A percentile compares a stretch with the other conserved stretches of the same genome.
These are phyloP conservation scores for Pseudoturritis turrita DNA, from an alignment of 345 rosid species.

Conservation along the genomic window DNA sequence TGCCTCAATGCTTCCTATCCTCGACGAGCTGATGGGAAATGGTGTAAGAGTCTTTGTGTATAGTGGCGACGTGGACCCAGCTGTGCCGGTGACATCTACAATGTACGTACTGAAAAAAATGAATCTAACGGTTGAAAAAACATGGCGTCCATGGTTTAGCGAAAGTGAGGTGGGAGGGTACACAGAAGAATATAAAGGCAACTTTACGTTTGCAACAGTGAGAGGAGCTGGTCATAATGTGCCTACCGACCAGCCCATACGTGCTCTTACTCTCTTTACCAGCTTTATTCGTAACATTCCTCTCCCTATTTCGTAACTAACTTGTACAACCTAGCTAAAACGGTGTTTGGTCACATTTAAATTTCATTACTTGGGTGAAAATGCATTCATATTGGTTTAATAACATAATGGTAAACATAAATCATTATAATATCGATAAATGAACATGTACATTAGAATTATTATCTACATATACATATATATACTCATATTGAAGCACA, in stretches of 20 bases:
- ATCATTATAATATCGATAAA: too few species aligned
- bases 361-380: too few species aligned
- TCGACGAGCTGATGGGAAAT: constrained; percentile 54
- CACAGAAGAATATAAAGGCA: constrained; percentile 1
- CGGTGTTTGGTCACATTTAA: too few species aligned
- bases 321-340: too few species aligned
- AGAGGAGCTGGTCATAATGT: constrained; percentile 16
- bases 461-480: too few species aligned
- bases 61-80: constrained; percentile 80
- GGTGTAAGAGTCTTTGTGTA: constrained; percentile 61
- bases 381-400: too few species aligned
- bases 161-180: constrained; percentile 33
- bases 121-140: constrained; percentile 52
- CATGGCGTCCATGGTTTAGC: constrained; percentile 81
- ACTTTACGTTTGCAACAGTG: constrained; percentile 13
- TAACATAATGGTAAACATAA: too few species aligned
- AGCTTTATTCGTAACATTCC: not conserved
- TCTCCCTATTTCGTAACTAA: not conserved
- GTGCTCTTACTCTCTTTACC: constrained; percentile 1
- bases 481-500: too few species aligned
- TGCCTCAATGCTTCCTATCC: constrained; percentile 53
- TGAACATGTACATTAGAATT: too few species aligned
- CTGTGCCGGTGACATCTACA: constrained; percentile 71
- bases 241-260: constrained; percentile 1
- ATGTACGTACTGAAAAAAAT: constrained; percentile 51